Evolutionary conservation across 768 basidiomycete species (phyloP).

Genomic region (Lactifluus echinatus): DNA sequence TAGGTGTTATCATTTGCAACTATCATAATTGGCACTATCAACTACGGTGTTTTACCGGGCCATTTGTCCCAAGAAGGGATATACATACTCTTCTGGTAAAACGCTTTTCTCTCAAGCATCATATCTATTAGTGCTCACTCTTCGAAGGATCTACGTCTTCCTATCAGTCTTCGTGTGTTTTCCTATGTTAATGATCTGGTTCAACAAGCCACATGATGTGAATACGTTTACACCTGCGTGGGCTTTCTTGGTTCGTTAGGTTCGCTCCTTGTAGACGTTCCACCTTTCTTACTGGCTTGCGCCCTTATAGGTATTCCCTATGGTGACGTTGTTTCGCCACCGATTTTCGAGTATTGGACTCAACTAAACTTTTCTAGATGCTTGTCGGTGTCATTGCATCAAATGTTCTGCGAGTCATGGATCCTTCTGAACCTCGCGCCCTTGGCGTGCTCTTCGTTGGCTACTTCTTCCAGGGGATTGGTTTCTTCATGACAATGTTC

Average conservation of each 20-base stretch:
- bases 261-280: neutral
- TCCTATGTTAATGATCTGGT: slow-evolving; percentile 44
- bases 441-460: slow-evolving; percentile 36
- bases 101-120: neutral
- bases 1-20: slow-evolving; percentile 44
- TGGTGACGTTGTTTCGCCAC: slow-evolving; percentile 18
- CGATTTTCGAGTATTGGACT: neutral
- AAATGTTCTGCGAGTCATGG: slow-evolving; percentile 34
- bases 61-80: slow-evolving; percentile 30
- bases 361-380: slow-evolving; percentile 29
- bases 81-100: slow-evolving; percentile 38
- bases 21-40: slow-evolving; percentile 40
- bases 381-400: slow-evolving; percentile 40
- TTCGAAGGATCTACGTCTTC: slow-evolving; percentile 34
- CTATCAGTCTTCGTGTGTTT: slow-evolving; percentile 34
- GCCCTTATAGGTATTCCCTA: slow-evolving; percentile 32
- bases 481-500: slow-evolving; percentile 43
- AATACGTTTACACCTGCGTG: slow-evolving; percentile 32
- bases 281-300: neutral
- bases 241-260: slow-evolving; percentile 30
- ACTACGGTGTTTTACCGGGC: slow-evolving; percentile 35
- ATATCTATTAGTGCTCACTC: neutral
- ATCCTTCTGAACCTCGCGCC: slow-evolving; percentile 29
- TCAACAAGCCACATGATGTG: slow-evolving; percentile 39
- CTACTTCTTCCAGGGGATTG: slow-evolving; percentile 42